Evolutionary conservation across 139 green algal genomes (phyloP), one percentile per base, ranked within the genome.

Genomic region (Volvox africanus): DNA sequence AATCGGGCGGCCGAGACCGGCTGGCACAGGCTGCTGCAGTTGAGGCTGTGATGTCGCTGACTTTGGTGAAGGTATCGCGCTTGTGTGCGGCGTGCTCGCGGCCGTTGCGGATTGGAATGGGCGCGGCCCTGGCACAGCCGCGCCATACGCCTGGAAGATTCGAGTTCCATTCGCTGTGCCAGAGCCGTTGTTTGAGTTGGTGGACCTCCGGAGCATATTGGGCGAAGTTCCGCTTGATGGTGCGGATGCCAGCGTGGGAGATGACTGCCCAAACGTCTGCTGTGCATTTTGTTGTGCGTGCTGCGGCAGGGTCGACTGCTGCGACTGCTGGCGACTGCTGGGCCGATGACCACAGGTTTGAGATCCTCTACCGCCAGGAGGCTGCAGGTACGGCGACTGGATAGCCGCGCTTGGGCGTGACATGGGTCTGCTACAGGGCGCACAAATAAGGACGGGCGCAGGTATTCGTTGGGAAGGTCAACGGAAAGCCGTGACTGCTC

Each of bases 351-450:
- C 19, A 3, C 30, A 67, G 6, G 6, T 67, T 9, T 73, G 81
- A 9, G 81, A 61, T 0, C 19, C 9, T 30, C 81, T 55, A 9
- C 81, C 55, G 0, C 61, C 65, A 26, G 82, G 33, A 13, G 82
- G 33, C 65, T 88, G 86, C 21, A 90, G 86, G 73, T 90, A 90
- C 11, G 86, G 86, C 0, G 86, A 90, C 69, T 89, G 84, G 13
- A 65, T 2, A 24, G 33, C 30, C 3, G 85, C 69, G 21, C 1
- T 44, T 0, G 61, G 33, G 22, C 67, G 83, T 6, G 69, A 82
- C 16, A 5, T 18, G 3, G 85, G 85, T 21, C 85, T 71, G 69
- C 11, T 24, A 73, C 65, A 73, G 65, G 65, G 65, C 16, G 65
- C 21, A 55, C 24, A 28, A 12, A 12, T 24, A 73, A 73, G 65